Percentiles rank a stretch among this genome's conserved stretches.
Evolutionary conservation across 2,329 filamentous ascomycete genomes (phyloP).

Genomic region (Verticillium alfalfae): DNA sequence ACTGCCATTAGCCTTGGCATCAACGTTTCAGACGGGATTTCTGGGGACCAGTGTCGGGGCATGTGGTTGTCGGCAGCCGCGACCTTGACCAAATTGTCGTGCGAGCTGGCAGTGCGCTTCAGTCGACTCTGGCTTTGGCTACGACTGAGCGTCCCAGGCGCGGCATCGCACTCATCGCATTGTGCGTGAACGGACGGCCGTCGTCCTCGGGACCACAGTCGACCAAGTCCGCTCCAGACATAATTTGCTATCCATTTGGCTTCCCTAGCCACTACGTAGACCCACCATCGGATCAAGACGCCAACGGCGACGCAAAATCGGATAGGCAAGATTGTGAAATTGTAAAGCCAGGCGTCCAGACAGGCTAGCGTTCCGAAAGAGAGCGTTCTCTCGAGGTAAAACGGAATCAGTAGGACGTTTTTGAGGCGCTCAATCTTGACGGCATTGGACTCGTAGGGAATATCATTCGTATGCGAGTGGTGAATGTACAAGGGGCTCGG

Average conservation of each 20-base stretch:
- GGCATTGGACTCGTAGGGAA: conserved; percentile 84
- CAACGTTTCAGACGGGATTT: conserved; percentile 2
- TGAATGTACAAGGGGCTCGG: conserved; percentile 64
- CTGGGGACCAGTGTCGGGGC: neutral
- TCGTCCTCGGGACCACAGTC: conserved; percentile 58
- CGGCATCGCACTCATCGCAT: neutral
- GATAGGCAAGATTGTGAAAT: conserved; percentile 89
- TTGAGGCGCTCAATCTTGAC: conserved; percentile 87
- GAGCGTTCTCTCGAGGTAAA: conserved; percentile 76
- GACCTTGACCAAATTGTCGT: neutral
- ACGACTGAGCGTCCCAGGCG: neutral
- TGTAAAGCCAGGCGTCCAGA: conserved; percentile 93
- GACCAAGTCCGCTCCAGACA: conserved; percentile 69
- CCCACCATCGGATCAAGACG: conserved; percentile 76
- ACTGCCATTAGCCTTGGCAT: conserved; percentile 5
- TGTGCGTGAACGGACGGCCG: neutral
- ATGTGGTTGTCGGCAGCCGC: neutral
- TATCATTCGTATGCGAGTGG: conserved; percentile 48
- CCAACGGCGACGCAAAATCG: conserved; percentile 77
- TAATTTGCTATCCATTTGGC: conserved; percentile 66
- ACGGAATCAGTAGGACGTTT: conserved; percentile 80
- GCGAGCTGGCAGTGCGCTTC: neutral
- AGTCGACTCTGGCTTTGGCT: neutral
- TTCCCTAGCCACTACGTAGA: conserved; percentile 66
- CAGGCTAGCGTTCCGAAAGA: conserved; percentile 87